A percentile compares a stretch with the other conserved stretches of the same genome.
Conservation (phyloP, 139 green algal genomes). For the Coelastrella sp. region DNA sequence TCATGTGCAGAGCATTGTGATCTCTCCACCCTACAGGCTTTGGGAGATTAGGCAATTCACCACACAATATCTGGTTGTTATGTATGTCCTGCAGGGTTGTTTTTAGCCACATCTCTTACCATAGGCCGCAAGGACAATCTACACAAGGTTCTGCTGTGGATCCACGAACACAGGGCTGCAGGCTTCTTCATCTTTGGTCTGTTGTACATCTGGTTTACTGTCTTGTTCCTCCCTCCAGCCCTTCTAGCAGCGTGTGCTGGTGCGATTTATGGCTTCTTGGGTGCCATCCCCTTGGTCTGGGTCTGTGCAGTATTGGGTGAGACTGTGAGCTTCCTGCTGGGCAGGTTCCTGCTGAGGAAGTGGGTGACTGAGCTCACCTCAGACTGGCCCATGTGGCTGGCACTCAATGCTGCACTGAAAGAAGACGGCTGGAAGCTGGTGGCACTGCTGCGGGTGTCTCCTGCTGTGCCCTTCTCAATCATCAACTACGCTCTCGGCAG, state of each 20-base stretch:
- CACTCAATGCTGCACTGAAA: slow-evolving; percentile 50
- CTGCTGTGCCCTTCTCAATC: slow-evolving; percentile 54
- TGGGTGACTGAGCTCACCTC: slow-evolving; percentile 34
- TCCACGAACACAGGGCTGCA: slow-evolving; percentile 27
- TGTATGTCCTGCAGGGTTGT: background rate
- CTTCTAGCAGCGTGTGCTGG: slow-evolving; percentile 46
- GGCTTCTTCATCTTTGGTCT: slow-evolving; percentile 40
- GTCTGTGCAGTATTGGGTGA: slow-evolving; percentile 46
- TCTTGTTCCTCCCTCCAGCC: slow-evolving; percentile 45
- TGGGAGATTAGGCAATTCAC: background rate
- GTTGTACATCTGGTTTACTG: slow-evolving; percentile 38
- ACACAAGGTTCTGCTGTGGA: slow-evolving; percentile 40
- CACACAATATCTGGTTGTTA: background rate
- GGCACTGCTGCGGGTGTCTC: slow-evolving; percentile 58
- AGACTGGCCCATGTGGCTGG: slow-evolving; percentile 41
- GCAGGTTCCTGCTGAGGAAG: slow-evolving; percentile 54
- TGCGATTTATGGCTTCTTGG: slow-evolving; percentile 48
- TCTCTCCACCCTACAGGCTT: background rate
- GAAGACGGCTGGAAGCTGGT: slow-evolving; percentile 65
- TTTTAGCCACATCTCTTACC: slow-evolving; percentile 11
- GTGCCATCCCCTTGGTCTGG: slow-evolving; percentile 40
- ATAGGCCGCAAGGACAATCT: slow-evolving; percentile 43
- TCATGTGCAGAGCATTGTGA: background rate
- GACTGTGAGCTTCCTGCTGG: slow-evolving; percentile 59
- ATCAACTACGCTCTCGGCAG: slow-evolving; percentile 64